phyloP scores from a whole-genome alignment of 2,329 filamentous ascomycete species.

The Torrubiella hemipterigena region DNA sequence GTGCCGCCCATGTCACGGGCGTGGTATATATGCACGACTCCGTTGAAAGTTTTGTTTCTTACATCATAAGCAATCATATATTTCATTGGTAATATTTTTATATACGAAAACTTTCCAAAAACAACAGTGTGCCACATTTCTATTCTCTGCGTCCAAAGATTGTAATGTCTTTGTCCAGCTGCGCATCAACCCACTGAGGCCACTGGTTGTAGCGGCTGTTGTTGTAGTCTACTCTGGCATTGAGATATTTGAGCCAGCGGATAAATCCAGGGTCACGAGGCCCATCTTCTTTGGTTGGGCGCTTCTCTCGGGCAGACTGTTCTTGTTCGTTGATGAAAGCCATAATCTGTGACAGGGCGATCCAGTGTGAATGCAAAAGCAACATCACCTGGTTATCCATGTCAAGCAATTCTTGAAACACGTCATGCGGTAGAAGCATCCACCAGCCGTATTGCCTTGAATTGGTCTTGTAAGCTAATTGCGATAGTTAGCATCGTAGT shows the following conservation, averaged over 20 bases:
- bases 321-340: constrained; percentile 32
- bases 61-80: too few relatives aligned
- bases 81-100: too few relatives aligned
- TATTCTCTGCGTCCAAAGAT: too few relatives aligned
- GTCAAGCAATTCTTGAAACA: constrained; percentile 38
- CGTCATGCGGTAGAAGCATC: constrained; percentile 42
- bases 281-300: constrained; percentile 11
- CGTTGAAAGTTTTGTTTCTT: too few relatives aligned
- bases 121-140: too few relatives aligned
- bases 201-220: constrained; percentile 36
- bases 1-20: too few relatives aligned
- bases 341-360: constrained; percentile 43
- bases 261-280: constrained; percentile 29
- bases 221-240: constrained; percentile 30
- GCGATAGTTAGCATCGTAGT: constrained; percentile 3
- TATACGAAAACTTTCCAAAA: too few relatives aligned
- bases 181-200: constrained; percentile 42
- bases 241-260: constrained; percentile 39
- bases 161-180: constrained; percentile 29
- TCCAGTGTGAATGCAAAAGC: constrained; percentile 41
- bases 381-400: constrained; percentile 30
- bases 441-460: constrained; percentile 42
- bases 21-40: too few relatives aligned
- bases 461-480: constrained; percentile 36
- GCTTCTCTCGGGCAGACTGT: constrained; percentile 17